phyloP scores from a whole-genome alignment of 441 rosid genomes.

The Pelargonium australe region DNA sequence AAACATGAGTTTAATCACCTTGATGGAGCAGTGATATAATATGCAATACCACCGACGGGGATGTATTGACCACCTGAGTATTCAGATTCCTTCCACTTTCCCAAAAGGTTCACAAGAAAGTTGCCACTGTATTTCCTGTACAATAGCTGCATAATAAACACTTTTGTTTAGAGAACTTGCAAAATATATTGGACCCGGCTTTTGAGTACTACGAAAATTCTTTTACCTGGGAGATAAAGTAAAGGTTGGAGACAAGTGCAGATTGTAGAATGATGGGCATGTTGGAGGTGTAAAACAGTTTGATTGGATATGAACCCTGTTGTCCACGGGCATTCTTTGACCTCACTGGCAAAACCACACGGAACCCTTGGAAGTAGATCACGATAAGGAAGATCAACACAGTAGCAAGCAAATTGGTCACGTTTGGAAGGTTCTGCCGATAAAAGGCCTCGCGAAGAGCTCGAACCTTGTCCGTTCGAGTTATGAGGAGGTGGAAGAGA shows the following conservation, averaged over 20 bases:
- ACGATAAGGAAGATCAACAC: slow-evolving; percentile 30
- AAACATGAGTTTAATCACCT: slow-evolving; percentile 35
- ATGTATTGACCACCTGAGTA: slow-evolving; percentile 70
- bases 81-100: slow-evolving; percentile 87
- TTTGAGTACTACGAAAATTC: not conserved
- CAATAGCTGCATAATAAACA: slow-evolving; percentile 43
- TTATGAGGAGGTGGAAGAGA: slow-evolving; percentile 74
- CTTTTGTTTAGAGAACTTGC: not conserved
- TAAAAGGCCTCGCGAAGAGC: slow-evolving; percentile 89
- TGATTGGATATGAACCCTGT: slow-evolving; percentile 92
- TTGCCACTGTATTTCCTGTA: slow-evolving; percentile 69
- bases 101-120: slow-evolving; percentile 72
- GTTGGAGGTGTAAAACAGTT: slow-evolving; percentile 72
- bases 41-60: slow-evolving; percentile 89
- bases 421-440: slow-evolving; percentile 93
- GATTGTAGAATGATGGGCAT: slow-evolving; percentile 86
- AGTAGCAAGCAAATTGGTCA: slow-evolving; percentile 68
- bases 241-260: slow-evolving; percentile 86
- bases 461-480: slow-evolving; percentile 72
- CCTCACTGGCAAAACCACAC: too few species aligned
- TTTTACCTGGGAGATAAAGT: slow-evolving; percentile 86
- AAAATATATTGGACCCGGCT: not conserved
- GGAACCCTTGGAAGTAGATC: too few species aligned
- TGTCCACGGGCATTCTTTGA: slow-evolving; percentile 35
- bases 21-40: slow-evolving; percentile 70